A percentile compares a stretch with the other conserved stretches of the same genome.
phyloP scores from a whole-genome alignment of 192 early-diverging fungal genomes.

The Umbelopsis isabellina region DNA sequence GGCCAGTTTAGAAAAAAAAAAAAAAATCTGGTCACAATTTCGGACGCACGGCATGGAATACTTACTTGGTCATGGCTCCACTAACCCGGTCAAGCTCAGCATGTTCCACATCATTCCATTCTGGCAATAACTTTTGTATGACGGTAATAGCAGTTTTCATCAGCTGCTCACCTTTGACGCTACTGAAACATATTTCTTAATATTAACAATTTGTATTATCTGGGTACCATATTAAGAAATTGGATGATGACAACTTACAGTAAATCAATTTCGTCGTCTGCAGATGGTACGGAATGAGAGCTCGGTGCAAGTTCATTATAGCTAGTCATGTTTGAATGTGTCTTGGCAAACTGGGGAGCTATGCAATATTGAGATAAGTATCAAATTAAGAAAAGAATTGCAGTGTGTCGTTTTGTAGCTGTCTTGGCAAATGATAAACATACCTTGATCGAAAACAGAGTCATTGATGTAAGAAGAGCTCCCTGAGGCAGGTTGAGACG shows the following conservation, averaged over 20 bases:
- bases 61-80: slow-evolving; percentile 76
- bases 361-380: no score
- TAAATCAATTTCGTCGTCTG: slow-evolving; percentile 16
- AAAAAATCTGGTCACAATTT: background rate
- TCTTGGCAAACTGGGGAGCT: background rate
- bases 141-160: slow-evolving; percentile 11
- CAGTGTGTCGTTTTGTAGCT: no score
- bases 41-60: slow-evolving; percentile 15
- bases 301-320: background rate
- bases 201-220: background rate
- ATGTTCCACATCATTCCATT: slow-evolving; percentile 24
- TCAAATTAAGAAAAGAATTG: no score
- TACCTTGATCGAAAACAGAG: no score
- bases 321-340: background rate
- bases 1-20: background rate
- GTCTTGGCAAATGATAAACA: no score
- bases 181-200: background rate
- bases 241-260: slow-evolving; percentile 17
- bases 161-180: slow-evolving; percentile 27
- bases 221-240: background rate
- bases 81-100: slow-evolving; percentile 53
- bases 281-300: background rate
- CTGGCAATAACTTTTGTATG: slow-evolving; percentile 22
- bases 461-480: no score
- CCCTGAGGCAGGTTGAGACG: no score